phyloP scores from a whole-genome alignment of 78 protist genomes.

The Goniomonas avonlea region DNA sequence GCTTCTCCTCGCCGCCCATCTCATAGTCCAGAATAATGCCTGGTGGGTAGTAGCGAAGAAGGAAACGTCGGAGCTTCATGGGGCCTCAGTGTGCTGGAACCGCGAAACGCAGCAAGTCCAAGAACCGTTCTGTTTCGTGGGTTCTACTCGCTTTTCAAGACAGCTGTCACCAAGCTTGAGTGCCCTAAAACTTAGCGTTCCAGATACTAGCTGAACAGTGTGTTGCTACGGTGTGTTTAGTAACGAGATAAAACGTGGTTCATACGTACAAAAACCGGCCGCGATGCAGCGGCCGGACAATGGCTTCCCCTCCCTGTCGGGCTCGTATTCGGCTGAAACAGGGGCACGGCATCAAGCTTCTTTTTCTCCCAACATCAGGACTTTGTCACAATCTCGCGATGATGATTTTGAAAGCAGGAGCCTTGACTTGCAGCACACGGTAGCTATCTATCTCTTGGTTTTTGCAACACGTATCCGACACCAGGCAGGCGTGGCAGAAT shows the following conservation, averaged over 20 bases:
- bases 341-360: too few relatives aligned
- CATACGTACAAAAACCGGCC: too few relatives aligned
- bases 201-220: not conserved
- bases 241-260: not conserved
- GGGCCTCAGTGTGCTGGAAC: not conserved
- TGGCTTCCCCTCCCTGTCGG: too few relatives aligned
- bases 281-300: too few relatives aligned
- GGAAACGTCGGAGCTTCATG: slow-evolving; percentile 42
- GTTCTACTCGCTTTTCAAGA: not conserved
- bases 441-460: too few relatives aligned
- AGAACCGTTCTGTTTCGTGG: not conserved
- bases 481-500: too few relatives aligned
- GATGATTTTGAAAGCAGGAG: too few relatives aligned
- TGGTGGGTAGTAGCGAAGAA: slow-evolving; percentile 70
- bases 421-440: too few relatives aligned
- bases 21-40: slow-evolving; percentile 67
- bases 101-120: not conserved
- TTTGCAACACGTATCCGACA: too few relatives aligned
- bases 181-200: not conserved
- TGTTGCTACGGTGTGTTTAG: not conserved
- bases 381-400: too few relatives aligned
- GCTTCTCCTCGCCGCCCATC: not conserved
- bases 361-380: too few relatives aligned
- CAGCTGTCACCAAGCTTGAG: not conserved
- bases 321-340: too few relatives aligned